These are phyloP conservation scores for Phragmites australis DNA, from an alignment of 176 grass and related monocot genomes.

Conservation along the genomic window DNA sequence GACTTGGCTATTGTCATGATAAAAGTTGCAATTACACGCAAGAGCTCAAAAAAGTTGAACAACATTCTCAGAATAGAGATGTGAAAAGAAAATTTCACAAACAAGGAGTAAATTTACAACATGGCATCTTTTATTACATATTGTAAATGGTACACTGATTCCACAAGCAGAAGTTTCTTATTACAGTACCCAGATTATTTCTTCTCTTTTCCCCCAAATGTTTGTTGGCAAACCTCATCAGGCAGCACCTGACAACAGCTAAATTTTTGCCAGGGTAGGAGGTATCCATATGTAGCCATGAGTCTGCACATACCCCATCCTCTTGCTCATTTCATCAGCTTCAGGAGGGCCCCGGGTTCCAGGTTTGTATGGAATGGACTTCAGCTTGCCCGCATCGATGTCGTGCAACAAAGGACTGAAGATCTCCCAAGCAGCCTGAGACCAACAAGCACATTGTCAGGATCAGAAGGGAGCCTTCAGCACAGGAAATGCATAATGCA, in stretches of 20 bases:
- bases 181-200: slow-evolving; percentile 5
- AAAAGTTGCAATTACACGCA: not conserved
- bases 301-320: slow-evolving; percentile 77
- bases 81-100: not conserved
- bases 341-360: slow-evolving; percentile 70
- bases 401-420: slow-evolving; percentile 91
- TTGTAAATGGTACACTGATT: not conserved
- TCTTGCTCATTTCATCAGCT: slow-evolving; percentile 71
- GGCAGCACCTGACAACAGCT: not conserved
- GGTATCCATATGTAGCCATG: slow-evolving; percentile 89
- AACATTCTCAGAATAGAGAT: not conserved
- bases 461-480: not conserved
- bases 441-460: slow-evolving; percentile 14
- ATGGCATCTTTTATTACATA: too few species aligned
- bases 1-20: not conserved
- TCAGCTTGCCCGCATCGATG: slow-evolving; percentile 75
- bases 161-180: not conserved
- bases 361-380: slow-evolving; percentile 59
- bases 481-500: too few species aligned
- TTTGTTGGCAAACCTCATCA: not conserved
- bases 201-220: not conserved
- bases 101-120: not conserved
- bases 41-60: not conserved
- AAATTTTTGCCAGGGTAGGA: slow-evolving; percentile 63
- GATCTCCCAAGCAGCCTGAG: slow-evolving; percentile 95